Conservation (phyloP, 441 rosid genomes). For the Adansonia gregorii region DNA sequence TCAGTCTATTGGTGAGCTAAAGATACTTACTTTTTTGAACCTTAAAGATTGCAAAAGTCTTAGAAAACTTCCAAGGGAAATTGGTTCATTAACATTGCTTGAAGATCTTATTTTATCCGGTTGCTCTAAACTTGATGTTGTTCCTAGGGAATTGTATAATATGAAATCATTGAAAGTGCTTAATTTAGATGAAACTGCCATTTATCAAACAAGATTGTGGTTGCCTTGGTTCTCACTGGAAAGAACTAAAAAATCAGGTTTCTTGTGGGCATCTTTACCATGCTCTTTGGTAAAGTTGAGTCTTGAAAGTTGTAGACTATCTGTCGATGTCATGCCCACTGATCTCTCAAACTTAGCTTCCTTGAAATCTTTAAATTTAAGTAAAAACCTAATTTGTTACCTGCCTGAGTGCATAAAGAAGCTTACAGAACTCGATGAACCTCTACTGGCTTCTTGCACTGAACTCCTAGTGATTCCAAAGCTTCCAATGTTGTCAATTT, state of each 20-base stretch:
- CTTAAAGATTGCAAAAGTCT: background rate
- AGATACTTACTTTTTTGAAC: background rate
- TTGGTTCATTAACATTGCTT: slow-evolving; percentile 38
- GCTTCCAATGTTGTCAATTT: background rate
- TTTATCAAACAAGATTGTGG: slow-evolving; percentile 21
- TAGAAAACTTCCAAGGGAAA: slow-evolving; percentile 38
- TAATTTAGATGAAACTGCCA: slow-evolving; percentile 15
- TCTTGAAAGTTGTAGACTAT: slow-evolving; percentile 17
- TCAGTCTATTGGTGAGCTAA: slow-evolving; percentile 31
- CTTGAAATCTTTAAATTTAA: background rate
- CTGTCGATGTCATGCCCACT: background rate
- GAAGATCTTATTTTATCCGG: slow-evolving; percentile 30
- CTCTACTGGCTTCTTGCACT: slow-evolving; percentile 22
- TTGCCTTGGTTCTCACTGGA: slow-evolving; percentile 18
- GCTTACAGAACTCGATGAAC: slow-evolving; percentile 22
- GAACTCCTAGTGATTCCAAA: slow-evolving; percentile 29
- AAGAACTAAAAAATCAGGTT: slow-evolving; percentile 22
- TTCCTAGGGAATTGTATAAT: background rate
- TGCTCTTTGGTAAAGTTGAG: slow-evolving; percentile 21
- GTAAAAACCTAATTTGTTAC: slow-evolving; percentile 24
- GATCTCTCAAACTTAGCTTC: background rate
- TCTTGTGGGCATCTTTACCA: slow-evolving; percentile 24
- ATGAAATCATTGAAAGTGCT: slow-evolving; percentile 33
- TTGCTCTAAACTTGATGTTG: slow-evolving; percentile 37
- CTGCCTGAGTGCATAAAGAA: slow-evolving; percentile 31